A percentile compares a stretch with the other conserved stretches of the same genome.
Conservation (phyloP, 441 rosid species). For the Populus trichocarpa region DNA sequence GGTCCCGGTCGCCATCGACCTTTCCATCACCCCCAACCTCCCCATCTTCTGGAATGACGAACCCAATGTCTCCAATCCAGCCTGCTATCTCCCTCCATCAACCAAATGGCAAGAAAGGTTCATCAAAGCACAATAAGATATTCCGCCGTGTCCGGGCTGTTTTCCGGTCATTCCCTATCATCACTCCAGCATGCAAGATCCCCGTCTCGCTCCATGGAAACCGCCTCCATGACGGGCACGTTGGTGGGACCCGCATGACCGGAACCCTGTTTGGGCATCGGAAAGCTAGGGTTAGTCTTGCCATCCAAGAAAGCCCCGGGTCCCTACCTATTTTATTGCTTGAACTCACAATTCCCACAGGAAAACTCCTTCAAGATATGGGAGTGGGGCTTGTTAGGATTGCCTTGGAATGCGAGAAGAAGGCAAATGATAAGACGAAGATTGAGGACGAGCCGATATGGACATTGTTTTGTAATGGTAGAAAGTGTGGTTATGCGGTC, state of each 20-base stretch:
- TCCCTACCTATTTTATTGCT: conserved; percentile 57
- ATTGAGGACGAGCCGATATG: conserved; percentile 68
- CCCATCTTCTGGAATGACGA: neutral
- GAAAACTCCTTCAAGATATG: conserved; percentile 69
- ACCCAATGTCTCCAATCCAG: conserved; percentile 4
- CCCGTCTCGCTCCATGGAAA: conserved; percentile 43
- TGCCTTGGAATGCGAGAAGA: conserved; percentile 79
- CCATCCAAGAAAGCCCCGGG: conserved; percentile 70
- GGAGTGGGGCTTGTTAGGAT: conserved; percentile 67
- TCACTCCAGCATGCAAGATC: conserved; percentile 57
- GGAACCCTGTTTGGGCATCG: conserved; percentile 76
- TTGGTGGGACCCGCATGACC: conserved; percentile 73
- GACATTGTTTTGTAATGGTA: conserved; percentile 73
- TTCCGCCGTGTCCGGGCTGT: conserved; percentile 55
- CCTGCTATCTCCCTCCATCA: conserved; percentile 34
- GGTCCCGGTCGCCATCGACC: neutral
- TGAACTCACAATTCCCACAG: conserved; percentile 67
- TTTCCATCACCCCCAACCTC: conserved; percentile 4
- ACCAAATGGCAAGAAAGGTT: conserved; percentile 24
- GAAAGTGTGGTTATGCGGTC: conserved; percentile 70
- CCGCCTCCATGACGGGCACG: conserved; percentile 45
- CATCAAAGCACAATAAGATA: conserved; percentile 39
- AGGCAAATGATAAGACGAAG: conserved; percentile 52
- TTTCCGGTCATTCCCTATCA: conserved; percentile 75
- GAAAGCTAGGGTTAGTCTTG: conserved; percentile 57